Base-by-base conservation (phyloP, 1,284 basidiomycete species). In the Boletus mariae region DNA sequence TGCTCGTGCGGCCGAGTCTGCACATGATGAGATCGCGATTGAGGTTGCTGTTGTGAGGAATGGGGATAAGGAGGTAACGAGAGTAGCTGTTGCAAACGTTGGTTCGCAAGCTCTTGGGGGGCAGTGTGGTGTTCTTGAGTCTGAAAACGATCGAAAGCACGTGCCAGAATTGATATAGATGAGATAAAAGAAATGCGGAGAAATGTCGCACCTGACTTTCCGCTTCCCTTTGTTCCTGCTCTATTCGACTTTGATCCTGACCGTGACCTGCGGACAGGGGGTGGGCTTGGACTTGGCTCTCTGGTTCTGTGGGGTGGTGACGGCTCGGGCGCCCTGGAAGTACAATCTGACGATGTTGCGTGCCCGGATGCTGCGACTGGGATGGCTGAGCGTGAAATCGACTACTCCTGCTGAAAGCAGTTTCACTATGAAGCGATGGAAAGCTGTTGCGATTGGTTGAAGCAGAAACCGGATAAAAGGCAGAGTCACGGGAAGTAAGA, bases 41-140 rank as follows among this genome's bases (percentile, higher is more conserved):
- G 32, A 2, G 35, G 26, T 3, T 43, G 40, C 15, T 38, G 43
- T 41, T 45, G 34, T 32, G 26, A 26, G 34, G 49, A 13, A 38
- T 50, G 29, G 5, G 58, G 1, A 13, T 54, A 45, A 12, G 59
- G 32, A 8, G 32, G 13, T 8, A 65, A 29, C 2, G 63, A 58
- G 28, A 69, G 65, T 23, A 69, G 26, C n/a, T 69, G 57, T 23
- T 63, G 67, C 8, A 68, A 32, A 0, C 64, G 67, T 50, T 59
- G 61, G 12, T 44, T 65, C 3, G 57, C 35, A 5, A 66, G 51
- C 2, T 45, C 53, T 34, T 54, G 57, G 8, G 52, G 2, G 5
- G 34, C 43, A 15, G 29, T 17, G 49, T 2, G 53, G 3, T 15
- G 51, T 26, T 56, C 54, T 42, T 32, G 55, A 15, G 35, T 15